These are phyloP conservation scores for Cordyceps javanica DNA, from an alignment of 2,329 filamentous ascomycete genomes.

Conservation along the genomic window DNA sequence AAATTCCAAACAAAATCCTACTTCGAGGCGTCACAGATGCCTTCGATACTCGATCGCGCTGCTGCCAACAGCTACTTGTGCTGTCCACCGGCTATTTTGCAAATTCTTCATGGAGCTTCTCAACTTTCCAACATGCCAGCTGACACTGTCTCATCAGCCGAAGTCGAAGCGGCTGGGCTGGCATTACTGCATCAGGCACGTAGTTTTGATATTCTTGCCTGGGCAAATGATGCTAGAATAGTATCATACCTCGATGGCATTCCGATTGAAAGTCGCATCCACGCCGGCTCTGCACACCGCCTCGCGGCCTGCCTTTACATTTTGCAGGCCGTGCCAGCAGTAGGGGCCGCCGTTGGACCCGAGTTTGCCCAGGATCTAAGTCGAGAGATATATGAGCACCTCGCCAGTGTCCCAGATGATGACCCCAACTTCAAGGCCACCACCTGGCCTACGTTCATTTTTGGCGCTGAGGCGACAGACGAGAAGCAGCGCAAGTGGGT, in stretches of 20 bases:
- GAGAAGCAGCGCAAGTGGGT: conserved; percentile 40
- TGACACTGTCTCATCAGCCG: conserved; percentile 21
- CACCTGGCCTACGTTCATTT: conserved; percentile 51
- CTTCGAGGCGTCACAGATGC: conserved; percentile 31
- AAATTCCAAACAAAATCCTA: conserved; percentile 26
- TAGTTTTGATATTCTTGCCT: conserved; percentile 33
- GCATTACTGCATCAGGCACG: conserved; percentile 32
- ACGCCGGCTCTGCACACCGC: conserved; percentile 37
- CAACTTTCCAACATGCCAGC: conserved; percentile 29
- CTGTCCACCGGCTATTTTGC: conserved; percentile 37
- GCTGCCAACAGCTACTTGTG: conserved; percentile 42
- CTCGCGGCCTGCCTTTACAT: conserved; percentile 42
- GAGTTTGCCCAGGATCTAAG: conserved; percentile 30
- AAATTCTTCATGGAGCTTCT: conserved; percentile 37
- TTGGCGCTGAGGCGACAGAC: conserved; percentile 44
- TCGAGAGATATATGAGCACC: conserved; percentile 39
- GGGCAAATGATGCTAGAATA: conserved; percentile 32
- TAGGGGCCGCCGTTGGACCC: conserved; percentile 23
- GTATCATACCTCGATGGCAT: conserved; percentile 29
- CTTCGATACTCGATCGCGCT: conserved; percentile 32
- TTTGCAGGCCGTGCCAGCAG: conserved; percentile 30
- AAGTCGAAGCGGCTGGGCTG: conserved; percentile 25
- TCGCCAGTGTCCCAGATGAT: conserved; percentile 40
- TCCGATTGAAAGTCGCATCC: conserved; percentile 30
- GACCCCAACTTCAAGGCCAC: conserved; percentile 51